Conservation (phyloP, 768 basidiomycete species). For the Lactarius psammicola region DNA sequence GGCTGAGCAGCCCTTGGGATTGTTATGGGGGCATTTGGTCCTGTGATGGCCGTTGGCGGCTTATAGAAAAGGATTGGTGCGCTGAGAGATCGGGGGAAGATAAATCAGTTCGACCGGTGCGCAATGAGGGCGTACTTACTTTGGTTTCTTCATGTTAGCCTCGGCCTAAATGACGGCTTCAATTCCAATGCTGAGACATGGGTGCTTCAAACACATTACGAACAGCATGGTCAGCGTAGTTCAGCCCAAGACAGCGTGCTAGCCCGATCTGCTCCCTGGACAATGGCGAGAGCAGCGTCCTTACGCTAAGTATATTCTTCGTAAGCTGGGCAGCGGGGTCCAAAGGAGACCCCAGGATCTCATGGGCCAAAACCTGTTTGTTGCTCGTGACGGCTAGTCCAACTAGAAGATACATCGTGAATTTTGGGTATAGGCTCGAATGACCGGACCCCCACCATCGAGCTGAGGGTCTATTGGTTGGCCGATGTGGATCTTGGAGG, state of each 20-base stretch:
- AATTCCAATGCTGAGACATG: background rate
- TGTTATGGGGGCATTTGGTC: slow-evolving; percentile 60
- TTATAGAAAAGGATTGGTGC: slow-evolving; percentile 81
- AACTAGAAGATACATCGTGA: slow-evolving; percentile 43
- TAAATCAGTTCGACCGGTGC: background rate
- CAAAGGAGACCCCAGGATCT: slow-evolving; percentile 68
- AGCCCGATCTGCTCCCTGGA: slow-evolving; percentile 63
- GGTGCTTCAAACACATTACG: slow-evolving; percentile 29
- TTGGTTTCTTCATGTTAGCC: slow-evolving; percentile 59
- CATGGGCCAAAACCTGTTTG: slow-evolving; percentile 60
- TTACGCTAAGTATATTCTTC: slow-evolving; percentile 62
- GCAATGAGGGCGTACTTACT: slow-evolving; percentile 41
- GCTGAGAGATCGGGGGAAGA: slow-evolving; percentile 35
- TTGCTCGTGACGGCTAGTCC: slow-evolving; percentile 51
- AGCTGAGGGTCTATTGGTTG: slow-evolving; percentile 66
- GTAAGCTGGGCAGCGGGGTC: slow-evolving; percentile 67
- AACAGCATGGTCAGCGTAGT: slow-evolving; percentile 85
- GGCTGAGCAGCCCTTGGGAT: slow-evolving; percentile 73
- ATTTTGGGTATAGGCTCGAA: background rate
- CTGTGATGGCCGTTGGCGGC: slow-evolving; percentile 66
- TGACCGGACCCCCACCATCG: slow-evolving; percentile 48
- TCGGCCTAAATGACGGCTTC: slow-evolving; percentile 50
- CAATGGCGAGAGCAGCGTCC: slow-evolving; percentile 66
- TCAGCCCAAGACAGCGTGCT: slow-evolving; percentile 76
- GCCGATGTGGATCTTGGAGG: slow-evolving; percentile 69